Conservation (phyloP, 2,329 filamentous ascomycete genomes). For the Phyllosticta paracitricarpa region DNA sequence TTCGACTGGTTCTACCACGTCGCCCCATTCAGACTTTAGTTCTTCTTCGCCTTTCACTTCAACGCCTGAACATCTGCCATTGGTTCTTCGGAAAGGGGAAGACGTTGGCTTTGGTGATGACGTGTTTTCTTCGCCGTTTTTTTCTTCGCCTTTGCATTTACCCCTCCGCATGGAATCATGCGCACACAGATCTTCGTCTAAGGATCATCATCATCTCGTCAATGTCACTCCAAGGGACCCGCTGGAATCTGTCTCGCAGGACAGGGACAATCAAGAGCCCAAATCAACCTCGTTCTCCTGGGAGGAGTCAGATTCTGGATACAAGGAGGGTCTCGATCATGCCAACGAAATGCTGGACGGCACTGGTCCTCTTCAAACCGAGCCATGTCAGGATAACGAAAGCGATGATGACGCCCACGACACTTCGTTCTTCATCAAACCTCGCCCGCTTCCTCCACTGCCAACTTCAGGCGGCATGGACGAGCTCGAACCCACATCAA, state of each 20-base stretch:
- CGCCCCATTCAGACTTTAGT: constrained; percentile 19
- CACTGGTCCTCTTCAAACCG: constrained; percentile 10
- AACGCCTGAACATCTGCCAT: constrained; percentile 35
- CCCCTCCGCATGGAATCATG: constrained; percentile 19
- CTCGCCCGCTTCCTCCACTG: constrained; percentile 4
- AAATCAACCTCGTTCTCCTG: neutral
- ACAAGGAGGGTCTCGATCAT: constrained; percentile 3
- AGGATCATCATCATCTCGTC: constrained; percentile 31
- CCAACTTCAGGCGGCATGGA: constrained; percentile 3
- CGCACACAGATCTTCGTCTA: constrained; percentile 20
- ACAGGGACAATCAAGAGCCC: neutral
- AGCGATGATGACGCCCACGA: constrained; percentile 4
- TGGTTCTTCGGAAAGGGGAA: constrained; percentile 14
- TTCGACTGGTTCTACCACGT: constrained; percentile 16
- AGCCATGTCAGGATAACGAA: constrained; percentile 4
- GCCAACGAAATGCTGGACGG: constrained; percentile 13
- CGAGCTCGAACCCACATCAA: neutral
- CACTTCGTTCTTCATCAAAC: neutral
- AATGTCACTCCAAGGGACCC: neutral
- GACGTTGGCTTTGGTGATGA: neutral
- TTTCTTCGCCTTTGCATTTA: constrained; percentile 26
- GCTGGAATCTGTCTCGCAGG: neutral
- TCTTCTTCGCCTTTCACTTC: constrained; percentile 36
- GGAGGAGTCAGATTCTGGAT: neutral
- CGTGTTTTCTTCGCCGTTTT: constrained; percentile 21